Conservation (phyloP, 352 stramenopile genomes). For the Globisporangium irregulare region DNA sequence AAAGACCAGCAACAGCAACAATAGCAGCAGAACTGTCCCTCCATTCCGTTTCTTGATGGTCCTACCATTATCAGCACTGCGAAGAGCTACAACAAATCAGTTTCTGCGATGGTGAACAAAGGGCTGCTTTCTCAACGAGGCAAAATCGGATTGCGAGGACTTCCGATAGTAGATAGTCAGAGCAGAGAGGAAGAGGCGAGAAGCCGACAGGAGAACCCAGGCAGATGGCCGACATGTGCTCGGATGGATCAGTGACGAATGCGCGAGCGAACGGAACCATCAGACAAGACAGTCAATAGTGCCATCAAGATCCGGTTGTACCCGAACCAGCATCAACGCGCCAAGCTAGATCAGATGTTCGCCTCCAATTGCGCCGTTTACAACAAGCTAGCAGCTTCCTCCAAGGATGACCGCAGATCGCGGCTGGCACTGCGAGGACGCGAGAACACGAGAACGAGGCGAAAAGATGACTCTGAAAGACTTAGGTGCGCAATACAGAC, state of each 20-base stretch:
- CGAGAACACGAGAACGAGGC: no score
- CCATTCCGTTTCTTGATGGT: neutral
- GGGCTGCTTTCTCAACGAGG: neutral
- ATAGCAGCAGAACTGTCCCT: neutral
- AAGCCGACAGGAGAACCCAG: neutral
- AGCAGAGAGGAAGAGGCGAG: neutral
- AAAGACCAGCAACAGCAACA: slow-evolving; percentile 7
- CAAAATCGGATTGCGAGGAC: neutral
- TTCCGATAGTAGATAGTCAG: neutral
- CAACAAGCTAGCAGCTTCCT: neutral
- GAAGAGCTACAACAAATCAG: neutral
- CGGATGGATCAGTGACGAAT: no score
- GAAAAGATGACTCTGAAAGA: no score
- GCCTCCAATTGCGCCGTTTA: neutral
- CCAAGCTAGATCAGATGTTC: neutral
- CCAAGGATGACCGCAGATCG: neutral
- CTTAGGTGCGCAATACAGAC: neutral
- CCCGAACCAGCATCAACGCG: neutral
- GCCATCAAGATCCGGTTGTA: neutral
- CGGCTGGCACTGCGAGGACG: neutral
- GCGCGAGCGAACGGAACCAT: no score
- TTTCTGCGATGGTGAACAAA: neutral
- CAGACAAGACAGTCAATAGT: neutral
- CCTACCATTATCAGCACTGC: neutral
- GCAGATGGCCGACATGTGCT: no score